Percentiles rank a stretch among this genome's conserved stretches.
phyloP scores from a whole-genome alignment of 139 green algal genomes.

The Chlamydomonas sphaeroides region DNA sequence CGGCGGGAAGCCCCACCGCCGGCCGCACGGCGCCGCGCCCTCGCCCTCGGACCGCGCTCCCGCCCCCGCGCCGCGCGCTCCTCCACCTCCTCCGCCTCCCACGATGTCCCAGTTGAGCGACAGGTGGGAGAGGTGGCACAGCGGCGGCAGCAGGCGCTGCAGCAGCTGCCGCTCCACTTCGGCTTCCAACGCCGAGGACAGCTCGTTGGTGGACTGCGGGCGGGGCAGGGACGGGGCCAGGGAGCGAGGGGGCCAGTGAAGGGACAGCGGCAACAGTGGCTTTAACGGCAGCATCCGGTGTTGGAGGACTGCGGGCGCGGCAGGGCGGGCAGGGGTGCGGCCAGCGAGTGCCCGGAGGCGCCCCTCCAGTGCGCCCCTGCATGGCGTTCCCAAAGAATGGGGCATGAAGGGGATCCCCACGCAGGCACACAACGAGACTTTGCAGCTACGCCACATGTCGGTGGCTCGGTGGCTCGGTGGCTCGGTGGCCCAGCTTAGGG shows the following conservation, averaged over 20 bases:
- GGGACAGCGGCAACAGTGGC: background rate
- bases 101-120: conserved; percentile 31
- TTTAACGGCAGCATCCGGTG: background rate
- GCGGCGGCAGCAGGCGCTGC: conserved; percentile 21
- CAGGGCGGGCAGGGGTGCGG: no score
- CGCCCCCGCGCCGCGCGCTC: background rate
- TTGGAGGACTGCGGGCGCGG: no score
- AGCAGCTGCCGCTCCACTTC: conserved; percentile 24
- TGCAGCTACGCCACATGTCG: no score
- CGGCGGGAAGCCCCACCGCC: background rate
- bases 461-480: no score
- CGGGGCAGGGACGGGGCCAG: background rate
- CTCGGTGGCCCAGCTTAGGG: no score
- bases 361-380: no score
- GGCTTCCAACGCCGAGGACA: background rate
- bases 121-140: conserved; percentile 1
- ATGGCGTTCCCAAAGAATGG: no score
- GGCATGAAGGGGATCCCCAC: no score
- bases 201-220: background rate
- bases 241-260: background rate
- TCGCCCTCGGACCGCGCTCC: background rate
- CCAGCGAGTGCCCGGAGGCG: no score
- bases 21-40: no score
- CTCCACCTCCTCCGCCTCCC: background rate
- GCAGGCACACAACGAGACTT: no score